These are phyloP conservation scores for Dalbergia oliveri DNA, from an alignment of 306 rosid species.

Conservation along the genomic window DNA sequence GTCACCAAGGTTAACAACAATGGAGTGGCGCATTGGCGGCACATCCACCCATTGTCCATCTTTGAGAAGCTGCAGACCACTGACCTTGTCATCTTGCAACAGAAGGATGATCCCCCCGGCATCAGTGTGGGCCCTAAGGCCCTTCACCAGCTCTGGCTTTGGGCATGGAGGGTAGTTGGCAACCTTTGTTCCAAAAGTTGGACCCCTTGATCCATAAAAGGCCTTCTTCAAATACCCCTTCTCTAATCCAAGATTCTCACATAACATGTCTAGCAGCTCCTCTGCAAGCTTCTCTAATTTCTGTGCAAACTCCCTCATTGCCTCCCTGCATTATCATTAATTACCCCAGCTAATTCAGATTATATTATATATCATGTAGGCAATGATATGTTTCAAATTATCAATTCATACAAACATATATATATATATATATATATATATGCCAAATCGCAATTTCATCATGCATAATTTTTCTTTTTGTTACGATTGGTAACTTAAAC, in stretches of 20 bases:
- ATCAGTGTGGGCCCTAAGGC: slow-evolving; percentile 83
- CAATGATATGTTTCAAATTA: background rate
- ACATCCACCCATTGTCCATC: slow-evolving; percentile 76
- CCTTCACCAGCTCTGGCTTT: slow-evolving; percentile 73
- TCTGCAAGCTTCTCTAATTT: slow-evolving; percentile 69
- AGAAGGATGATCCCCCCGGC: slow-evolving; percentile 81
- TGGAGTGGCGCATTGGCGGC: slow-evolving; percentile 82
- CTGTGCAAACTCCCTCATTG: slow-evolving; percentile 69
- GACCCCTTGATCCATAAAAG: slow-evolving; percentile 71
- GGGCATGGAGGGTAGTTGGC: slow-evolving; percentile 83
- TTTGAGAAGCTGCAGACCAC: slow-evolving; percentile 80
- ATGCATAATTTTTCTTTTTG: no score
- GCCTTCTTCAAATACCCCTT: slow-evolving; percentile 69
- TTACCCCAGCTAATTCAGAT: background rate
- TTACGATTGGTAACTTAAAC: no score
- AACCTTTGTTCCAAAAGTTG: slow-evolving; percentile 77
- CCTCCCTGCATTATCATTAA: slow-evolving; percentile 45
- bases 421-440: no score
- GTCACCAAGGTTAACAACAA: slow-evolving; percentile 80
- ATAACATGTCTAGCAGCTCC: slow-evolving; percentile 67
- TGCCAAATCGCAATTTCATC: no score
- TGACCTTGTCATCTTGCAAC: slow-evolving; percentile 81
- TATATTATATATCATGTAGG: background rate
- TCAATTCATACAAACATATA: no score
- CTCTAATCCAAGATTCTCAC: slow-evolving; percentile 77